Evolutionary conservation across 2,329 filamentous ascomycete genomes (phyloP).

Genomic region (Chalara sp.): DNA sequence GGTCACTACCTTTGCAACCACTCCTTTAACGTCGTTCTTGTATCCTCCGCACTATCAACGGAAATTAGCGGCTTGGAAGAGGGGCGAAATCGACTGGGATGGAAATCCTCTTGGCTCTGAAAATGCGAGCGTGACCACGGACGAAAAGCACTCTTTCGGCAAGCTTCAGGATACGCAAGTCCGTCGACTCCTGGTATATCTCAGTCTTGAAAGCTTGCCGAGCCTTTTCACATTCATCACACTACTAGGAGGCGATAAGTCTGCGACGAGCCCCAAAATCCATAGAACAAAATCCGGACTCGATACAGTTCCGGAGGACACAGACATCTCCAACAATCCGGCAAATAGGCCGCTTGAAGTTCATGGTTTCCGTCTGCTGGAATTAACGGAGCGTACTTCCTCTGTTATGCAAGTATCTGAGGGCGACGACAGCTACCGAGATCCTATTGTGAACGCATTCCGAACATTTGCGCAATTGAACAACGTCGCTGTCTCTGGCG

Average conservation of each 20-base stretch:
- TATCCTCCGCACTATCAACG: constrained; percentile 75
- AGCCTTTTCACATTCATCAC: constrained; percentile 77
- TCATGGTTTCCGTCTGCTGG: constrained; percentile 78
- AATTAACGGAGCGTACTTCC: constrained; percentile 86
- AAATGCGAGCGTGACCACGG: constrained; percentile 30
- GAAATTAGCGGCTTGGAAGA: constrained; percentile 68
- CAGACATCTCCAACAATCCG: constrained; percentile 18
- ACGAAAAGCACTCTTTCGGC: constrained; percentile 28
- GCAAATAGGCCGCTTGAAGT: constrained; percentile 15
- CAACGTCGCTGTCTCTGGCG: constrained; percentile 75
- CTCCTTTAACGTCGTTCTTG: constrained; percentile 64
- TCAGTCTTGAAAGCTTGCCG: constrained; percentile 78
- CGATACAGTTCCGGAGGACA: constrained; percentile 14
- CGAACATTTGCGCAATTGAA: constrained; percentile 80
- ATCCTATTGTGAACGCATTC: constrained; percentile 89
- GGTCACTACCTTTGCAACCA: constrained; percentile 77
- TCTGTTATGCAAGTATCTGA: constrained; percentile 93
- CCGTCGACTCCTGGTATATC: constrained; percentile 67
- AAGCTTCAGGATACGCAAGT: constrained; percentile 47
- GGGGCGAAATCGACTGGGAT: constrained; percentile 88
- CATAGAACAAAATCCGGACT: constrained; percentile 28
- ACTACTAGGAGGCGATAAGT: constrained; percentile 56
- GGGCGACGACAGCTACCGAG: constrained; percentile 64
- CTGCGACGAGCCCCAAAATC: constrained; percentile 22
- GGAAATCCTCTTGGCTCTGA: constrained; percentile 40